Evolutionary conservation across 768 basidiomycete species (phyloP), one percentile per base, ranked within the genome.

Genomic region (Calocybe cyanea): DNA sequence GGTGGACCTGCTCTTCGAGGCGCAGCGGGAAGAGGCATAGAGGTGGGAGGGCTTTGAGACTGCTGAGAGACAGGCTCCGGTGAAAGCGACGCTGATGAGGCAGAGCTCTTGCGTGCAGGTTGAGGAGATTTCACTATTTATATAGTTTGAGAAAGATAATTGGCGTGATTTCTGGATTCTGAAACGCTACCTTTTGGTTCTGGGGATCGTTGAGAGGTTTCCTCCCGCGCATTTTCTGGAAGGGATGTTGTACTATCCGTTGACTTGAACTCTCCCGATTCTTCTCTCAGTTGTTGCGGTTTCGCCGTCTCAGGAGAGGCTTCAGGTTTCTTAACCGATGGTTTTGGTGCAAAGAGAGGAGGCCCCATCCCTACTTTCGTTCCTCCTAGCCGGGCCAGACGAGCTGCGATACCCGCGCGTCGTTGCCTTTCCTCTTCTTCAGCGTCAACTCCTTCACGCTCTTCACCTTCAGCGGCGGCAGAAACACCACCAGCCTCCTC

Each of bases 321-420:
- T 21, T 63, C 52, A 48, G 57, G 54, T 43, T 58, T 69, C 57
- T 63, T 68, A 20, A 64, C 63, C 38, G 65, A 62, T 17, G 69
- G 64, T 43, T 68, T 66, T 49, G 71, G 72, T 11, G 78, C 82
- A 64, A 14, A 14, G 34, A 89, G 82, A 48, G 84, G 68, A 39
- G 87, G 84, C 1, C 72, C 78, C 85, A 95, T 87, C 3, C 88
- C 89, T 18, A 92, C 70, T 44, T 84, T 72, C 11, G 89, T 80
- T 38, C 92, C 94, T 21, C 94, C 94, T 14, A 97, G 75, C 49
- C 86, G 85, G 33, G 92, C 92, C 91, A 98, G 92, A 37, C 92
- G 77, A 18, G 92, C 92, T 24, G 92, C 91, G 58, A 97, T 84
- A 9, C 88, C 84, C 4, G 91, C 87, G 34, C 93, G 79, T 37